Conservation (phyloP, 306 rosid species). For the Cicer chorassanicum region DNA sequence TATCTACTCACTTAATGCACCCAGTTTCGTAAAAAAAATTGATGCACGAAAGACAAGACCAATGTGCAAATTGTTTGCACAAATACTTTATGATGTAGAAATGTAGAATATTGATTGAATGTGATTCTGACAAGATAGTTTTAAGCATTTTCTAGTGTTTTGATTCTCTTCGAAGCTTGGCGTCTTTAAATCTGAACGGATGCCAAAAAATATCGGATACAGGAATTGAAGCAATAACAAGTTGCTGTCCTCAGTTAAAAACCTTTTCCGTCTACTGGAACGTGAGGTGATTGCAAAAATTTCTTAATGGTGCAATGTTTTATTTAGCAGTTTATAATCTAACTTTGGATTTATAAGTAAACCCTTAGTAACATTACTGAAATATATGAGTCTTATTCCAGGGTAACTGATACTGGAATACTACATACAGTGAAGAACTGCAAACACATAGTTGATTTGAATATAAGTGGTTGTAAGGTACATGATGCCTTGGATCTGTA, state of each 20-base stretch:
- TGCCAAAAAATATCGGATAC: conserved; percentile 87
- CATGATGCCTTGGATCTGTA: conserved; percentile 31
- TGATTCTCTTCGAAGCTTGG: conserved; percentile 69
- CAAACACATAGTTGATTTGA: conserved; percentile 66
- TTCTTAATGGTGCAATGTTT: conserved; percentile 18
- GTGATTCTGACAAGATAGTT: conserved; percentile 34
- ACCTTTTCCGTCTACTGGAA: conserved; percentile 79
- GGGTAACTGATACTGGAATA: conserved; percentile 69
- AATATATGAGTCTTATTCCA: conserved; percentile 48
- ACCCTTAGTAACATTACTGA: conserved; percentile 33
- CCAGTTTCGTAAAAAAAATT: background rate
- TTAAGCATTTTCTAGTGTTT: conserved; percentile 58
- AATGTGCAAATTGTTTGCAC: conserved; percentile 2
- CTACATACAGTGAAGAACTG: conserved; percentile 62
- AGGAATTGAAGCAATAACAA: conserved; percentile 74
- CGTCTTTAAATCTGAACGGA: conserved; percentile 79
- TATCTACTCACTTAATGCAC: background rate
- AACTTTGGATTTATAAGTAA: conserved; percentile 27
- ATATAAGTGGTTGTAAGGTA: conserved; percentile 95
- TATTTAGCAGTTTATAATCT: conserved; percentile 19
- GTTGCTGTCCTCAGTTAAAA: conserved; percentile 67
- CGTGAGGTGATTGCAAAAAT: conserved; percentile 61
- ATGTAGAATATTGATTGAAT: conserved; percentile 5
- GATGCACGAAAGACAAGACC: background rate
- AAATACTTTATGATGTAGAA: conserved; percentile 25